These are phyloP conservation scores for Lyophyllum semitale DNA, from an alignment of 768 basidiomycete species.

Conservation along the genomic window DNA sequence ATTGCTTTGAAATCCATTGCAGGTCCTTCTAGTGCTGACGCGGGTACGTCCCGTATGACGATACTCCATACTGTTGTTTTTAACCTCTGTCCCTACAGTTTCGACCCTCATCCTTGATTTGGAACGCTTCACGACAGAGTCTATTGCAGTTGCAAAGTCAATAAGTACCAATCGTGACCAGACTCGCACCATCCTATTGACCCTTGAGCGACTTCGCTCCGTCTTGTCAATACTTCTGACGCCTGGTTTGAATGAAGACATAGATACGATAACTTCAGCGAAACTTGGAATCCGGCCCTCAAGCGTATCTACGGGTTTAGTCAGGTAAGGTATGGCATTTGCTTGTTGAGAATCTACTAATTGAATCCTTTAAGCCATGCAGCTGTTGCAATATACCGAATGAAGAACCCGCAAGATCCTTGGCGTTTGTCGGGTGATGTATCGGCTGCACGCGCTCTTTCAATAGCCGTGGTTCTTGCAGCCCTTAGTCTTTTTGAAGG, in stretches of 20 bases:
- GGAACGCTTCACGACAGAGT: slow-evolving; percentile 52
- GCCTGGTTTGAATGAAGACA: slow-evolving; percentile 66
- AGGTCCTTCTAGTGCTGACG: slow-evolving; percentile 16
- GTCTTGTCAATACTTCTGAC: slow-evolving; percentile 69
- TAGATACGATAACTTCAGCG: slow-evolving; percentile 67
- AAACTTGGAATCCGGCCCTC: slow-evolving; percentile 53
- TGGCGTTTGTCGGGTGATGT: slow-evolving; percentile 78
- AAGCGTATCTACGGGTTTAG: slow-evolving; percentile 43
- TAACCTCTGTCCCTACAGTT: slow-evolving; percentile 28
- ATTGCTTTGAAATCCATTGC: slow-evolving; percentile 26
- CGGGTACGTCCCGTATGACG: slow-evolving; percentile 20
- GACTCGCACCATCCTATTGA: slow-evolving; percentile 42
- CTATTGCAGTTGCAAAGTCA: slow-evolving; percentile 49
- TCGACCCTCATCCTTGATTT: slow-evolving; percentile 52
- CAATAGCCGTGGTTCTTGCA: slow-evolving; percentile 67
- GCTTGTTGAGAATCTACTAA: background rate
- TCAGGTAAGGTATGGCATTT: slow-evolving; percentile 40
- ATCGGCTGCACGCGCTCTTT: slow-evolving; percentile 71
- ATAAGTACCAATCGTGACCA: slow-evolving; percentile 48
- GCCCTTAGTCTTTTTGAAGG: slow-evolving; percentile 78
- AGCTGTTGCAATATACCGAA: slow-evolving; percentile 43
- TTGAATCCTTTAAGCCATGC: slow-evolving; percentile 29
- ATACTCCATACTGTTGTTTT: background rate
- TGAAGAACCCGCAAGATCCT: slow-evolving; percentile 35
- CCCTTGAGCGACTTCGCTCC: slow-evolving; percentile 55